phyloP scores from a whole-genome alignment of 176 grass and related monocot genomes.

The Raddia guianensis region DNA sequence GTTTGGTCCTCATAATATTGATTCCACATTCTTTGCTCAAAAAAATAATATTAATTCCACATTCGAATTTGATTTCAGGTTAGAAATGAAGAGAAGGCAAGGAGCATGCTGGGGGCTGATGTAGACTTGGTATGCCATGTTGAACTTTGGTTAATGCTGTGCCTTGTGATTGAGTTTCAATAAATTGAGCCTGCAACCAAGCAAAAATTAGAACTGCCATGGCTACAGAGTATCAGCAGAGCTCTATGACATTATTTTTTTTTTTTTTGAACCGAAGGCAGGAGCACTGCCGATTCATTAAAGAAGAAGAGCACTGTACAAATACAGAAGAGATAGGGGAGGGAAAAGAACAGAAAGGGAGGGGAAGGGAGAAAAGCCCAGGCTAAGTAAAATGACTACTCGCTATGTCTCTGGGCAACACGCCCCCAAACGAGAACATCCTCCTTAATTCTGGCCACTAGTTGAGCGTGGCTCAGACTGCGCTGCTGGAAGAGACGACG shows the following conservation, averaged over 20 bases:
- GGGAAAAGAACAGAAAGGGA: too few species aligned
- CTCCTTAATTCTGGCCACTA: too few species aligned
- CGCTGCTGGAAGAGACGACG: too few species aligned
- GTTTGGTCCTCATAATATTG: not conserved
- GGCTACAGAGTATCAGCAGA: not conserved
- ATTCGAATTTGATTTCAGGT: conserved; percentile 53
- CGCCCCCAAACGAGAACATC: too few species aligned
- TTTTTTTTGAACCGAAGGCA: too few species aligned
- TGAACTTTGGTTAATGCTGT: conserved; percentile 9
- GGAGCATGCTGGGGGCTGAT: conserved; percentile 78
- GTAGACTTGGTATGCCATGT: conserved; percentile 69
- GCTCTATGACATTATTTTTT: conserved; percentile 9
- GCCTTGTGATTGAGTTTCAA: not conserved
- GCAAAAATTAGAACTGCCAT: conserved; percentile 4
- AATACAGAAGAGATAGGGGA: too few species aligned
- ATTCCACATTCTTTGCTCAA: not conserved
- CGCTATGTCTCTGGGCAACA: too few species aligned
- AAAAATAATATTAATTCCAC: not conserved
- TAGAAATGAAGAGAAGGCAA: conserved; percentile 92
- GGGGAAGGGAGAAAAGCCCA: too few species aligned
- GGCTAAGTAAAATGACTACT: too few species aligned
- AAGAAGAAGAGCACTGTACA: too few species aligned
- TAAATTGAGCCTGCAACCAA: not conserved
- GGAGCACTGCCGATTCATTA: too few species aligned
- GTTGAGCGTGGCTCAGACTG: too few species aligned